Evolutionary conservation across 805 yeast genomes (phyloP), one percentile per base, ranked within the genome.

Genomic region (Ogataea naganishii): DNA sequence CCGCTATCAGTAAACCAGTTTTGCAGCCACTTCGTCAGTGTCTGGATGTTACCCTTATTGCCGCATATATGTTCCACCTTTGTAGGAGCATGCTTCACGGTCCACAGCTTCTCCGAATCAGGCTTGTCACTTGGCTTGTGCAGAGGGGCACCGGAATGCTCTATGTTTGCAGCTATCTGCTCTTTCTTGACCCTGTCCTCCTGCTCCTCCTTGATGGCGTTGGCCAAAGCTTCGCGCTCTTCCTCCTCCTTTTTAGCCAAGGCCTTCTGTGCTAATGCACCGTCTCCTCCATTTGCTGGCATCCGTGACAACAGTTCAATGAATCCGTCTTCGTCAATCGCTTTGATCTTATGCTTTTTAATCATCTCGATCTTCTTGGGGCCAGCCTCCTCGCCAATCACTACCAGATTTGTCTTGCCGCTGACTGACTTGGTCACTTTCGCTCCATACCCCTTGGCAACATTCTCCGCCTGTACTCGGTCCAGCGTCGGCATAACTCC

Each of bases 371-470:
- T 74, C 54, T 92, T 92, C n/a, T 85, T 75, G 3, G 97, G 96
- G 1, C 98, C 98, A 3, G 98, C 97, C 41, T 92, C 96, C 30
- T 70, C 85, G 6, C 98, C 98, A 18, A 92, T 64, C 2, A 92
- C 96, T 2, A 89, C 95, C 26, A 86, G 64, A 15, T 85, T 72
- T 1, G 98, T 92, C 46, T 80, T 83, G 8, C 84, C 74, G 33
- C 92, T 81, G 16, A 89, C 79, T 0, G 95, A 72, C 43, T 83
- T 75, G 4, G 94, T 83, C 12, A 89, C 94, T 44, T 77, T 77
- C 4, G 95, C 98, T 11, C 98, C 98, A 46, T 89, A 85, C 39
- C 70, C 67, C 43, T 83, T 78, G 5, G 96, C 95, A 9, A 82
- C 47, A 15, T 69, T 63, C 46, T 83, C 94, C 18, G 88, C 77